phyloP scores from a whole-genome alignment of 2,329 filamentous ascomycete genomes.

The Fusarium pseudonygamai region DNA sequence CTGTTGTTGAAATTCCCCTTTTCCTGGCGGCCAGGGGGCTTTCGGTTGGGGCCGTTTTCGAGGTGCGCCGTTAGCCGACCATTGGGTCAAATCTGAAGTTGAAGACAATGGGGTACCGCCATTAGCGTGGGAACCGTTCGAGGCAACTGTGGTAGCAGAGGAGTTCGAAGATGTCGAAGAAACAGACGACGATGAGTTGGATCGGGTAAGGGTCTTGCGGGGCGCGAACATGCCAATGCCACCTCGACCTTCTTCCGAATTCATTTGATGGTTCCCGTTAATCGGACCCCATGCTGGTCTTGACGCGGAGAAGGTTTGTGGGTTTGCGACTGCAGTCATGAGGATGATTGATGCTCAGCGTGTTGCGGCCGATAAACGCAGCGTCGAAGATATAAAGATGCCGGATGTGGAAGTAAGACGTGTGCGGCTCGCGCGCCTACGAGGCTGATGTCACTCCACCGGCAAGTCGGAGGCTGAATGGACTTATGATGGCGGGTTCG shows the following conservation, averaged over 20 bases:
- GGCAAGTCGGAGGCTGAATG: constrained; percentile 1
- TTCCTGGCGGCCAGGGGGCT: constrained; percentile 59
- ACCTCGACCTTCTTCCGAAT: constrained; percentile 82
- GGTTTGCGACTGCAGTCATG: constrained; percentile 76
- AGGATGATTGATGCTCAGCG: constrained; percentile 46
- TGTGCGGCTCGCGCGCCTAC: constrained; percentile 36
- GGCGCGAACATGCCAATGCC: constrained; percentile 77
- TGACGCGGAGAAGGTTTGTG: constrained; percentile 70
- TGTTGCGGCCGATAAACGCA: constrained; percentile 34
- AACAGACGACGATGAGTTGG: constrained; percentile 90
- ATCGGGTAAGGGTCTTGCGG: constrained; percentile 85
- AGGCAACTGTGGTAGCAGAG: constrained; percentile 71
- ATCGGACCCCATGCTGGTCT: constrained; percentile 71
- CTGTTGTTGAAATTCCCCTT: constrained; percentile 56
- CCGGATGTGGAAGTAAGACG: constrained; percentile 30
- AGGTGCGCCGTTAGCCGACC: constrained; percentile 57
- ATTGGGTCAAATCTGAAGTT: constrained; percentile 60
- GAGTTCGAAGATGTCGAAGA: constrained; percentile 80
- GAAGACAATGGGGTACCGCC: constrained; percentile 64
- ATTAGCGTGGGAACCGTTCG: constrained; percentile 69
- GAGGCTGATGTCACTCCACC: constrained; percentile 36
- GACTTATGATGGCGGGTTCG: constrained; percentile 5
- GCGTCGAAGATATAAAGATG: constrained; percentile 30
- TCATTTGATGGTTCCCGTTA: constrained; percentile 74
- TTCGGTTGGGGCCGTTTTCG: constrained; percentile 64